Conservation (phyloP, 31 red algal species). For the Endocladia muricata region DNA sequence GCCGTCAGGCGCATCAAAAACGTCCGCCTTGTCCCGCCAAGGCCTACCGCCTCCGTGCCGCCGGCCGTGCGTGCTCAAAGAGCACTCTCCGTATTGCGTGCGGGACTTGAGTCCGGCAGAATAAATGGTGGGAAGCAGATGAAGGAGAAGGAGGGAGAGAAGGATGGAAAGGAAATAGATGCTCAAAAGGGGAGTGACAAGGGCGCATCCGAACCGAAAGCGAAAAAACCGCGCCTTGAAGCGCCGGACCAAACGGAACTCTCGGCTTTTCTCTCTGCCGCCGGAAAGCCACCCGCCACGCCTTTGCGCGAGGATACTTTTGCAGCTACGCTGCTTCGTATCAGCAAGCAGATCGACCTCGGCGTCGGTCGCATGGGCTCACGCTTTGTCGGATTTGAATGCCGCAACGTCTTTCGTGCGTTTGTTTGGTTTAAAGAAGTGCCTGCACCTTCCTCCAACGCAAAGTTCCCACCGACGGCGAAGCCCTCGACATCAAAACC, state of each 20-base stretch:
- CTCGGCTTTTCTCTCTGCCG: constrained; percentile 1
- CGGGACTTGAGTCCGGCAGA: constrained; percentile 11
- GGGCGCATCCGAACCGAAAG: not conserved
- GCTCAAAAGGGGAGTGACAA: too few relatives aligned
- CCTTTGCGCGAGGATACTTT: constrained; percentile 20
- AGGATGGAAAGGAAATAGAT: too few relatives aligned
- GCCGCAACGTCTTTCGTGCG: constrained; percentile 28
- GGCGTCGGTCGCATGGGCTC: not conserved
- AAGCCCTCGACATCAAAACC: too few relatives aligned
- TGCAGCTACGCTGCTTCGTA: not conserved
- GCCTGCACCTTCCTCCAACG: constrained; percentile 2
- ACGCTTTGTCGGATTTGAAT: constrained; percentile 8
- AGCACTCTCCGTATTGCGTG: constrained; percentile 43
- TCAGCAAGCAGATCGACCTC: not conserved
- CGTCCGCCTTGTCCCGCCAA: constrained; percentile 23
- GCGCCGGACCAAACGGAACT: too few relatives aligned
- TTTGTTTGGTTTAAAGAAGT: constrained; percentile 20
- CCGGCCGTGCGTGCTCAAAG: constrained; percentile 43
- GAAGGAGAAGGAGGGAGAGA: not conserved
- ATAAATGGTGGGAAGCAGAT: not conserved
- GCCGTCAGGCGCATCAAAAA: constrained; percentile 29
- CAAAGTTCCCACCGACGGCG: constrained; percentile 18
- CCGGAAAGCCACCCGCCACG: constrained; percentile 18
- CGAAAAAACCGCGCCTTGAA: not conserved
- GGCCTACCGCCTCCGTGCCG: constrained; percentile 41